phyloP scores from a whole-genome alignment of 208 protist species.

The Trypanosoma boissoni region DNA sequence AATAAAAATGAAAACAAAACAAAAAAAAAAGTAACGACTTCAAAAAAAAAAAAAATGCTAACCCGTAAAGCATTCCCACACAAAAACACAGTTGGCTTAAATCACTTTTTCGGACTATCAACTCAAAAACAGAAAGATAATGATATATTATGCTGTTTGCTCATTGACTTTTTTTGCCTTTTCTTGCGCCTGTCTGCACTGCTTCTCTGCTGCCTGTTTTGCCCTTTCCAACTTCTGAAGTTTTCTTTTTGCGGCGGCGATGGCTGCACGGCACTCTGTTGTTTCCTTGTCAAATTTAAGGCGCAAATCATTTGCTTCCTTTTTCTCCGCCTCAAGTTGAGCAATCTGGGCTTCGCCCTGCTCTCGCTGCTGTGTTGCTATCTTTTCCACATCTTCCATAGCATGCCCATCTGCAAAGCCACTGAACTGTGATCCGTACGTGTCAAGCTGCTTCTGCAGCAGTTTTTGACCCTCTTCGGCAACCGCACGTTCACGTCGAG shows the following conservation, averaged over 20 bases:
- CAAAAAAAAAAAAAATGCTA: too few species aligned
- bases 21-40: too few species aligned
- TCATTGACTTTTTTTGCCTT: slow-evolving; percentile 14
- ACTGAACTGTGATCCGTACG: slow-evolving; percentile 64
- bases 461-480: slow-evolving; percentile 29
- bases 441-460: slow-evolving; percentile 59
- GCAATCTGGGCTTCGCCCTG: slow-evolving; percentile 43
- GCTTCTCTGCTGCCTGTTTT: slow-evolving; percentile 56
- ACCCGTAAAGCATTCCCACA: too few species aligned
- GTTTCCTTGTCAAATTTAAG: slow-evolving; percentile 70
- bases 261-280: slow-evolving; percentile 41
- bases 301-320: slow-evolving; percentile 47
- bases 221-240: slow-evolving; percentile 50
- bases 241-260: slow-evolving; percentile 53
- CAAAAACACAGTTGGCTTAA: too few species aligned
- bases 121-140: background rate
- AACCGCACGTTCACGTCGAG: slow-evolving; percentile 45
- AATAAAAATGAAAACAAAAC: too few species aligned
- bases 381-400: slow-evolving; percentile 52
- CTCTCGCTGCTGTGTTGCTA: slow-evolving; percentile 43
- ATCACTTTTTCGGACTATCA: too few species aligned
- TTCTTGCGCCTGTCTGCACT: slow-evolving; percentile 70
- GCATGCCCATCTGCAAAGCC: slow-evolving; percentile 41
- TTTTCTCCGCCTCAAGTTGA: slow-evolving; percentile 57
- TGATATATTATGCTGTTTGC: slow-evolving; percentile 16